Evolutionary conservation across 495 filamentous ascomycete genomes (phyloP).

Genomic region (Bathelium albidoporum): DNA sequence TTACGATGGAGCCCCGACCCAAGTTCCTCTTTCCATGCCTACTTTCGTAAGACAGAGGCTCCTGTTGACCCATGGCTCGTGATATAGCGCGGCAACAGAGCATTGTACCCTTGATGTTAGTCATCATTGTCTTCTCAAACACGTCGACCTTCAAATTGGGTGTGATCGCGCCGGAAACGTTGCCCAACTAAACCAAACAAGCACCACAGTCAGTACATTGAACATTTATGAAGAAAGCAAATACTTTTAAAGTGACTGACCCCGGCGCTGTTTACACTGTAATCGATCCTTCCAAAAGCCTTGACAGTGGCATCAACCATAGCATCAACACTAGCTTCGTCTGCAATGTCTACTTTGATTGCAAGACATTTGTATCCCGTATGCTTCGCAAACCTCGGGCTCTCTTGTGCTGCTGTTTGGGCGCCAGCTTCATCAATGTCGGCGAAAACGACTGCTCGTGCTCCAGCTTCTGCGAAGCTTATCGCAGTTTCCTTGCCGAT

Average conservation of each 20-base stretch:
- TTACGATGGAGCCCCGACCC: conserved; percentile 37
- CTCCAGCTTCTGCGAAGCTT: conserved; percentile 10
- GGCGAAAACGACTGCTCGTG: conserved; percentile 9
- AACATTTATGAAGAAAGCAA: background rate
- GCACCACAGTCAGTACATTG: background rate
- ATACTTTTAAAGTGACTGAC: background rate
- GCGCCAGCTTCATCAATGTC: conserved; percentile 9
- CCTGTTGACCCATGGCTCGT: conserved; percentile 6
- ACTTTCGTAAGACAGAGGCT: background rate
- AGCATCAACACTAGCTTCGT: background rate
- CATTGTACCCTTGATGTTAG: conserved; percentile 10
- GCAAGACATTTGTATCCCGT: background rate
- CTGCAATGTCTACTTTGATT: background rate
- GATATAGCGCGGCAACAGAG: conserved; percentile 11
- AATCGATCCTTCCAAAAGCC: conserved; percentile 12
- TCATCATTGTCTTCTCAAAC: conserved; percentile 8
- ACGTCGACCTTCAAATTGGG: conserved; percentile 3
- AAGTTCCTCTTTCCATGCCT: background rate
- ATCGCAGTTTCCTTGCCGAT: conserved; percentile 14
- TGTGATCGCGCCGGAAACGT: background rate
- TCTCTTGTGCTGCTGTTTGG: conserved; percentile 7
- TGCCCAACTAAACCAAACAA: background rate
- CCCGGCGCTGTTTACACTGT: conserved; percentile 13
- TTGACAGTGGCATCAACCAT: conserved; percentile 9
- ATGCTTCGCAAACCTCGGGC: conserved; percentile 2